A percentile compares a stretch with the other conserved stretches of the same genome.
These are phyloP conservation scores for Naganishia friedmannii DNA, from an alignment of 768 basidiomycete genomes.

Conservation along the genomic window DNA sequence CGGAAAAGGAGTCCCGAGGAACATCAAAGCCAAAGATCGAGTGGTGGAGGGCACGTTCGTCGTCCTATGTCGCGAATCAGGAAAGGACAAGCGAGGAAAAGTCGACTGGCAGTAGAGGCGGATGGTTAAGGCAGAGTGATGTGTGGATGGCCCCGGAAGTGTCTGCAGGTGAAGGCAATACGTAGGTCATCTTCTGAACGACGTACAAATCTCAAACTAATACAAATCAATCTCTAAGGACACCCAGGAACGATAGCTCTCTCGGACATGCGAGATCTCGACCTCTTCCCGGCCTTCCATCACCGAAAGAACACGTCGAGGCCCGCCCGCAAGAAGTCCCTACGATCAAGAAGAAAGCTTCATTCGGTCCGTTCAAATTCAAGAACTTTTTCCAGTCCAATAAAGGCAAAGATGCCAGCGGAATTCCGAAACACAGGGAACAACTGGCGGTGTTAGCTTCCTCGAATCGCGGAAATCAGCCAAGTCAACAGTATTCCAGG, in stretches of 20 bases:
- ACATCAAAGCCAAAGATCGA: conserved; percentile 12
- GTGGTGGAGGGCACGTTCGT: conserved; percentile 16
- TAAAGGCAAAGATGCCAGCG: neutral
- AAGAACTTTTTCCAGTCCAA: conserved; percentile 16
- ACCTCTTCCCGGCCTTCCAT: neutral
- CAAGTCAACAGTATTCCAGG: neutral
- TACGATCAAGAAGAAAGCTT: conserved; percentile 18
- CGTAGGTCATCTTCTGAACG: neutral
- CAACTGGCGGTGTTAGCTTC: neutral
- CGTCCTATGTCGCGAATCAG: neutral
- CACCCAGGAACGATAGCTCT: neutral
- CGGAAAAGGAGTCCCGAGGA: neutral
- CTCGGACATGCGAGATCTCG: neutral
- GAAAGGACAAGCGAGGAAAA: neutral
- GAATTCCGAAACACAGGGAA: no score
- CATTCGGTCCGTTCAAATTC: conserved; percentile 14
- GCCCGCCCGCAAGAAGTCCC: neutral
- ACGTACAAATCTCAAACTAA: neutral
- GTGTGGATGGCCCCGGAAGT: conserved; percentile 18
- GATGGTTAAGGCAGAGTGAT: conserved; percentile 13
- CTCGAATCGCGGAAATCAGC: neutral
- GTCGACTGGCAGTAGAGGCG: neutral
- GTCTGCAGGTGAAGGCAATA: neutral
- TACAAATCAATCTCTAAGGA: neutral
- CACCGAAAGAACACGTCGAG: neutral